Base-by-base conservation (phyloP, 2,329 filamentous ascomycete genomes). In the Aspergillus versicolor region DNA sequence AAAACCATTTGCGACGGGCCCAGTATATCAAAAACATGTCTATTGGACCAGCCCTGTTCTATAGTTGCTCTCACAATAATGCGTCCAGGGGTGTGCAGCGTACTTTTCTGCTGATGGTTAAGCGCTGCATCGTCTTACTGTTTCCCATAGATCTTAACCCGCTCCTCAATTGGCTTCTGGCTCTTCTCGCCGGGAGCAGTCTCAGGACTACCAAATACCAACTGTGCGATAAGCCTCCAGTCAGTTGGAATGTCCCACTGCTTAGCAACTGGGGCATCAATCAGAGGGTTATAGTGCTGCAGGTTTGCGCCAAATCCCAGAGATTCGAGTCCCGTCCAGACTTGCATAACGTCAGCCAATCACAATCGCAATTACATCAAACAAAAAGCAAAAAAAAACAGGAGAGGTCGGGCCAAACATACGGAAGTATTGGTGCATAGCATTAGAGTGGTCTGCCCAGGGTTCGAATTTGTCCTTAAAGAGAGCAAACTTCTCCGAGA, bases 201-300 rank as follows among this genome's bases (percentile, higher is more conserved):
- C 19, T 79, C 80, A 52, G 79, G 81, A 61, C 70, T 71, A 63
- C 91, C 91, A 75, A 96, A 94, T 67, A 96, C 91, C 63, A 97
- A 80, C 82, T 96, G 91, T 22, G 89, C 88, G 70, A 88, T 85
- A 63, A 96, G 83, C 70, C 84, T 84, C 91, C 92, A 96, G 66
- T 83, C 82, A 17, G 77, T 69, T 43, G 90, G 88, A 32, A 96
- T 67, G 56, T 82, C 82, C 89, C 90, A 96, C 65, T 85, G 79
- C 61, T 79, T 79, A 44, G 82, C 77, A 52, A 92, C 88, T 78
- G 87, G 85, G 63, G 82, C 81, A 77, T 96, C 89, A 65, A 95
- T 85, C 57, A 96, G 76, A 19, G 91, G 91, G 83, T 91, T 94
- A 82, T 96, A 96, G 80, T 96, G 92, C 82, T 96, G 92, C 52